Evolutionary conservation across 805 yeast species (phyloP), one percentile per base, ranked within the genome.

Genomic region (Wickerhamiella domercqiae): DNA sequence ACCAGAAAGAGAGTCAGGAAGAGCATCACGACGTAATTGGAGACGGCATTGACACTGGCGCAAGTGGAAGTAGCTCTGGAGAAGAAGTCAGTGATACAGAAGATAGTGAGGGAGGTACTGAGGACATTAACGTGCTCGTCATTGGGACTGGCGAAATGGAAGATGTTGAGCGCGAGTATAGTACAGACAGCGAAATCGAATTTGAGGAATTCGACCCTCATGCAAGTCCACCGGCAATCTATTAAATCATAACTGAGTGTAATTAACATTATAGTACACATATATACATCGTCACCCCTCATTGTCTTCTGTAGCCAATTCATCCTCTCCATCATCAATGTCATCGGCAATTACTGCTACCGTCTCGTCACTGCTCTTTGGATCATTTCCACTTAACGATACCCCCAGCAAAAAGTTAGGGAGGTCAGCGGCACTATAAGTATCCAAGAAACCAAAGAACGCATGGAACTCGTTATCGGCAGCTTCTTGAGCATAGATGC

Each of bases 401-500:
- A 56, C 37, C 15, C 56, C 62, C 2, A 62, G 54, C 39, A 62
- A 42, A 52, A 72, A 78, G 49, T 72, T 75, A 48, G 75, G 72
- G 14, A 72, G 68, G 24, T 71, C 71, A 31, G 73, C 73, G 16
- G 75, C 81, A 20, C 70, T 68, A 55, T 78, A 83, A 28, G 78
- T 73, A 58, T 87, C 98, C 47, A 90, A 78, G 55, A 81, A 87
- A 32, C 80, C 79, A 58, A 81, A 90, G 54, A 90, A 87, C 1
- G 94, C 93, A 46, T 83, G 76, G 61, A 81, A 86, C 3, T 78
- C 78, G 52, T 84, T 82, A 50, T 84, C 96, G 51, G 73, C 72
- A 32, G 72, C 77, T 57, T 90, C 98, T 59, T 86, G 95, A 31
- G 71, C 74, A 53, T 87, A 87, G 42, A 90, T 84, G 57, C 84